Base-by-base conservation (phyloP, 108 stramenopile genomes). In the Nitzschia inconspicua region DNA sequence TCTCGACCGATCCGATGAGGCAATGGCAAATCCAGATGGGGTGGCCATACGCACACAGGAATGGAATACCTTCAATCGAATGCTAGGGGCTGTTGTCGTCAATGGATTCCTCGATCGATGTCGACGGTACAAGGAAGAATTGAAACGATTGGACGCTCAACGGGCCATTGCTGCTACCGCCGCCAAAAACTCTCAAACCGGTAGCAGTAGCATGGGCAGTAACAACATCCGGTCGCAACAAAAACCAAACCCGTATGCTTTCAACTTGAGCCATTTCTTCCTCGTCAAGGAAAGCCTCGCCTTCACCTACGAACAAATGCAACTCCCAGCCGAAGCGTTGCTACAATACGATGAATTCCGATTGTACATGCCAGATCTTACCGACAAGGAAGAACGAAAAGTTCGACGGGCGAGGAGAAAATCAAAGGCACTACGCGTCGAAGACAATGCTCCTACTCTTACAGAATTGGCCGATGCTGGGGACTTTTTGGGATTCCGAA, bases 291-390 rank as follows among this genome's bases (percentile, higher is more conserved):
- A 92, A 42, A 80, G 78, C 47, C 50, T 84, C 61, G 90, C 90
- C 14, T 85, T 86, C 55, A 80, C 86, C 3, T 92, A 88, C 58
- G 85, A 88, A 59, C 90, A 92, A 49, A 86, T 88, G 85, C 75
- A 85, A 42, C 49, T 92, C 26, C 77, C 76, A 16, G 57, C 70
- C 22, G 90, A 92, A 61, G 86, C 90, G 27, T 58, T 86, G 26
- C 57, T 86, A 44, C 90, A 88, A 41, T 92, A 92, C 53, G 84
- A 88, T 39, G 90, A 92, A 52, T 66, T 92, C 43, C 57, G 72
- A 19, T 78, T 81, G 3, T 80, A 84, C 46, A 44, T 92, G 26
- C 85, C 87, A 0, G 85, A 88, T 28, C 50, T 73, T 14, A 56
- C 70, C 4, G 66, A 47, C 32, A 53, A 71, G 34, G 51, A 39